A percentile compares a stretch with the other conserved stretches of the same genome.
These are phyloP conservation scores for Ulmus americana DNA, from an alignment of 331 rosid genomes.

Conservation along the genomic window DNA sequence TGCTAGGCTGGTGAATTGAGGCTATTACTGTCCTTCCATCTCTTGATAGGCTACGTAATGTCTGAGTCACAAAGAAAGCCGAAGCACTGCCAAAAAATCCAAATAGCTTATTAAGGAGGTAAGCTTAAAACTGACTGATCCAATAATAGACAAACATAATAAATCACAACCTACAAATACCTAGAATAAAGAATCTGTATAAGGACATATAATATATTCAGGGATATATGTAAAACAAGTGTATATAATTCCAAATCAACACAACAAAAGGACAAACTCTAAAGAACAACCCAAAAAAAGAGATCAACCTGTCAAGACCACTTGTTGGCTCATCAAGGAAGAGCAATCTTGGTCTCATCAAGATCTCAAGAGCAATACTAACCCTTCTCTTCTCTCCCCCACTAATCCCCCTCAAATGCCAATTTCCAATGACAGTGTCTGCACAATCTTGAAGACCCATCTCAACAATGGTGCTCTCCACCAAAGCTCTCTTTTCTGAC, in stretches of 20 bases:
- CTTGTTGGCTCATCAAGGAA: slow-evolving; percentile 98
- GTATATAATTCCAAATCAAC: background rate
- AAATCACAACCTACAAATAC: background rate
- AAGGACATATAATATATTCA: too few species aligned
- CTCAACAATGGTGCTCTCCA: slow-evolving; percentile 78
- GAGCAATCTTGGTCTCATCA: slow-evolving; percentile 81
- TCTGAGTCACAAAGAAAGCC: slow-evolving; percentile 93
- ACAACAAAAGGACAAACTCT: background rate
- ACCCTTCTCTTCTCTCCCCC: slow-evolving; percentile 96
- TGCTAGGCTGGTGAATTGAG: slow-evolving; percentile 95
- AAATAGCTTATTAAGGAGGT: background rate
- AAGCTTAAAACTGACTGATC: background rate
- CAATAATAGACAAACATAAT: background rate
- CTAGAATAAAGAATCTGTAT: too few species aligned
- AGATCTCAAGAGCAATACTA: slow-evolving; percentile 87
- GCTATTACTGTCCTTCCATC: slow-evolving; percentile 96
- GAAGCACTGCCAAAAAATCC: slow-evolving; percentile 65
- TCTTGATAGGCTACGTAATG: slow-evolving; percentile 74
- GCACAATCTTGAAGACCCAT: slow-evolving; percentile 99
- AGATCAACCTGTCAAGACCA: slow-evolving; percentile 74
- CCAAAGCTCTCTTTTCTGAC: slow-evolving; percentile 61
- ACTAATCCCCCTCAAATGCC: slow-evolving; percentile 96
- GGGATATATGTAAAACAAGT: background rate
- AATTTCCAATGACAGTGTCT: slow-evolving; percentile 84
- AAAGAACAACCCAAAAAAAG: background rate